Evolutionary conservation across 148 eudicot genomes (phyloP), one percentile per base, ranked within the genome.

Genomic region (Vaccinium macrocarpon): DNA sequence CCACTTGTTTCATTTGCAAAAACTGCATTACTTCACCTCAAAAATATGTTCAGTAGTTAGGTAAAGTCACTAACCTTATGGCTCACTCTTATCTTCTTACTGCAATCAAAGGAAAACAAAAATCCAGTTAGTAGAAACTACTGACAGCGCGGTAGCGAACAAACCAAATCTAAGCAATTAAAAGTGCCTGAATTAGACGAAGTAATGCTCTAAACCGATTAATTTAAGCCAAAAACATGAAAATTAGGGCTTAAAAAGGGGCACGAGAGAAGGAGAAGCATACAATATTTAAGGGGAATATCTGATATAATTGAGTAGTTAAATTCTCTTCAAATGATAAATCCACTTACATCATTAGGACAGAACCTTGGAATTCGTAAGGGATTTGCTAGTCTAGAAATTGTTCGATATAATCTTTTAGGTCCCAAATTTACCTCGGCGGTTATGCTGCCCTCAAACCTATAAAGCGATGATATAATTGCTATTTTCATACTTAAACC

Each of bases 61-160:
- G 38, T 35, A 35, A 35, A 52, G 64, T 64, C 12, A 88, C 95
- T 84, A 83, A 97, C 98, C 98, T 97, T 97, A 76, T 95, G 92
- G 83, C 91, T 94, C 82, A 85, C 55, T 81, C 99, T 91, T 68
- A 97, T 94, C 92, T 90, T 93, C 88, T 95, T 95, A 91, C 99
- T 97, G 98, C 90, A 88, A 64, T 14, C 73, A 73, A 79, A 25
- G 15, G 53, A 14, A n/a, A 21, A 50, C 46, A 79, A 6, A 68
- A n/a, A 66, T 70, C 25, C 61, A 82, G 1, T 66, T 29, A 78
- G 66, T 35, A 18, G 5, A 52, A 18, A 71, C 82, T 16, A 55
- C 73, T 52, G 59, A 15, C 15, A 23, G 29, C 6, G 59, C 5
- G 19, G 6, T 16, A 79, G 4, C 2, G 1, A 12, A 82, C 19